These are phyloP conservation scores for Cunninghamia lanceolata DNA, from an alignment of 75 land plant species.

Conservation along the genomic window DNA sequence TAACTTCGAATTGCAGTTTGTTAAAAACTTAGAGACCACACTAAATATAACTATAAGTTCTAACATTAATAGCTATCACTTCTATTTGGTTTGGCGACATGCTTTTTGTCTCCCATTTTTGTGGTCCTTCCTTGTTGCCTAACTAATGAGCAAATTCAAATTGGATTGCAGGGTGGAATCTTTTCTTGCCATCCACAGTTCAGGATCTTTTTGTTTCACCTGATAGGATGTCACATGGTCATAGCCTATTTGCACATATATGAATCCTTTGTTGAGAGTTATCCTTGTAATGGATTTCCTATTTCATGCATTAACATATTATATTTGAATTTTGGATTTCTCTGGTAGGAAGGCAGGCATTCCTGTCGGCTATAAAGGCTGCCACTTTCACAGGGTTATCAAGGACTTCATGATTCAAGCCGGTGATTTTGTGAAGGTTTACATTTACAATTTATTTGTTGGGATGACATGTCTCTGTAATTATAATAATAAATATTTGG, in stretches of 20 bases:
- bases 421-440: conserved; percentile 92
- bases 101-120: neutral
- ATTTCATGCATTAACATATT: conserved; percentile 7
- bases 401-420: conserved; percentile 98
- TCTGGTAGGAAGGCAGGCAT: conserved; percentile 69
- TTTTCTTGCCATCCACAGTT: neutral
- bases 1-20: neutral
- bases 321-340: conserved; percentile 4
- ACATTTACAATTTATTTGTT: conserved; percentile 4
- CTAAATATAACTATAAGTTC: too few relatives aligned
- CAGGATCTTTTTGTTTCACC: neutral
- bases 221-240: neutral
- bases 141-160: neutral
- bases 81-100: too few relatives aligned
- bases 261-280: neutral
- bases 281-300: neutral
- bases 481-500: neutral
- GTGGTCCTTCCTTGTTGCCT: neutral
- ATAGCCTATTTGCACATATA: neutral
- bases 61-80: too few relatives aligned
- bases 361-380: conserved; percentile 83
- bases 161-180: neutral
- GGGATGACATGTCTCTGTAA: neutral
- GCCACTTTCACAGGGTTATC: conserved; percentile 91
- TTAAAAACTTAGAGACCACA: neutral